phyloP scores from a whole-genome alignment of 169 alveolate species.

The Eimeria falciformis region DNA sequence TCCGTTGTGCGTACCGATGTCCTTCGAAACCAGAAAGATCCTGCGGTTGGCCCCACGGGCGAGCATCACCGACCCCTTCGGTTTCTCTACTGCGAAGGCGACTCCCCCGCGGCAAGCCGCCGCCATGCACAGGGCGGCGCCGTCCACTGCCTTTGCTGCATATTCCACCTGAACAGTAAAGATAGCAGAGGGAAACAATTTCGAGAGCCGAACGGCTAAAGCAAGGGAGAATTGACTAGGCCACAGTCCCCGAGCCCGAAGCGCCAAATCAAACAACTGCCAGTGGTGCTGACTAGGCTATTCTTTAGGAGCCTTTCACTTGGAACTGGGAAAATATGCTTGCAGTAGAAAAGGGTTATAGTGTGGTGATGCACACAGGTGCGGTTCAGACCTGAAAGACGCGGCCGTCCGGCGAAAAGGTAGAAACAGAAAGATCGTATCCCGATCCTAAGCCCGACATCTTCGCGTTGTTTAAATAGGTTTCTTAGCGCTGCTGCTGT shows the following conservation, averaged over 20 bases:
- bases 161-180: slow-evolving; percentile 85
- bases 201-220: too few relatives aligned
- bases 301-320: too few relatives aligned
- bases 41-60: slow-evolving; percentile 91
- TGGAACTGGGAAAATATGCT: too few relatives aligned
- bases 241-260: too few relatives aligned
- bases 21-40: slow-evolving; percentile 85
- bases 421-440: slow-evolving; percentile 95
- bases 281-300: too few relatives aligned
- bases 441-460: slow-evolving; percentile 95
- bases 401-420: slow-evolving; percentile 98
- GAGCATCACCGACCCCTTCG: slow-evolving; percentile 86
- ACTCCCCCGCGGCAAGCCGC: slow-evolving; percentile 92
- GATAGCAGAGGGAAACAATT: neutral
- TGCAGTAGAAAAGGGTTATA: too few relatives aligned
- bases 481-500: neutral
- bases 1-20: slow-evolving; percentile 60
- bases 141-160: slow-evolving; percentile 93
- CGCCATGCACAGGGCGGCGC: slow-evolving; percentile 90
- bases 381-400: slow-evolving; percentile 90
- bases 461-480: neutral
- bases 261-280: too few relatives aligned
- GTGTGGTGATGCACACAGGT: too few relatives aligned
- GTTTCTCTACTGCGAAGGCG: slow-evolving; percentile 92
- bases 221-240: too few relatives aligned